A percentile compares a stretch with the other conserved stretches of the same genome.
Conservation (phyloP, 176 grass and related monocot genomes). For the Musa schizocarpa region DNA sequence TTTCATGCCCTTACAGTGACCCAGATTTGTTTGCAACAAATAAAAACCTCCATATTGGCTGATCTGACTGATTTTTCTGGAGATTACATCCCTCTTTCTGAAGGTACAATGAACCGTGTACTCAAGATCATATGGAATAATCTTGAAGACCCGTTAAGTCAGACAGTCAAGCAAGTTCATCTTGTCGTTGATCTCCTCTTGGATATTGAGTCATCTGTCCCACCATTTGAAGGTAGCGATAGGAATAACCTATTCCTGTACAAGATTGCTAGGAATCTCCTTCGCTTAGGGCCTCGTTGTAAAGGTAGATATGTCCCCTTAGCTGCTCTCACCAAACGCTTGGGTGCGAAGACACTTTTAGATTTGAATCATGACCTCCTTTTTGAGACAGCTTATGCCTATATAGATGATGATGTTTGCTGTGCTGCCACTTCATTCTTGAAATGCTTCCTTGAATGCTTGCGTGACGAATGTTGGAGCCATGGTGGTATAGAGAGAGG, state of each 20-base stretch:
- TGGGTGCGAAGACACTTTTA: conserved; percentile 81
- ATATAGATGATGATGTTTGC: conserved; percentile 87
- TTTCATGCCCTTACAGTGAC: conserved; percentile 96
- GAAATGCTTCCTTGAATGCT: conserved; percentile 74
- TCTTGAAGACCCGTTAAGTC: conserved; percentile 91
- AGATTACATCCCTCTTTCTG: conserved; percentile 53
- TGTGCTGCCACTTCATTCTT: conserved; percentile 81
- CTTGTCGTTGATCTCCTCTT: conserved; percentile 95
- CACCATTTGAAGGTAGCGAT: conserved; percentile 30
- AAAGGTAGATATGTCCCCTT: conserved; percentile 93
- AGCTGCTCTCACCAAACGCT: conserved; percentile 75
- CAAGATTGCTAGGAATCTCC: conserved; percentile 67
- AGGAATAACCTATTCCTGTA: conserved; percentile 38
- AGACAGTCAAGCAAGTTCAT: conserved; percentile 96
- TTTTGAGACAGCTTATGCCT: conserved; percentile 76
- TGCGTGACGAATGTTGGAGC: conserved; percentile 87
- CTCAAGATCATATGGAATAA: conserved; percentile 92
- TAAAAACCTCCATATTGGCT: conserved; percentile 69
- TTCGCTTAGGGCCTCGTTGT: conserved; percentile 57
- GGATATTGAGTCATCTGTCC: conserved; percentile 69
- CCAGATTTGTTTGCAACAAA: conserved; percentile 97
- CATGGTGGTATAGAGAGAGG: conserved; percentile 75
- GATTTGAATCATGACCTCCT: conserved; percentile 63
- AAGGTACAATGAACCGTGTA: conserved; percentile 40
- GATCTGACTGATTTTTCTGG: conserved; percentile 53